A percentile compares a stretch with the other conserved stretches of the same genome.
These are phyloP conservation scores for Tylopilus subfusipes DNA, from an alignment of 768 basidiomycete genomes.

Conservation along the genomic window DNA sequence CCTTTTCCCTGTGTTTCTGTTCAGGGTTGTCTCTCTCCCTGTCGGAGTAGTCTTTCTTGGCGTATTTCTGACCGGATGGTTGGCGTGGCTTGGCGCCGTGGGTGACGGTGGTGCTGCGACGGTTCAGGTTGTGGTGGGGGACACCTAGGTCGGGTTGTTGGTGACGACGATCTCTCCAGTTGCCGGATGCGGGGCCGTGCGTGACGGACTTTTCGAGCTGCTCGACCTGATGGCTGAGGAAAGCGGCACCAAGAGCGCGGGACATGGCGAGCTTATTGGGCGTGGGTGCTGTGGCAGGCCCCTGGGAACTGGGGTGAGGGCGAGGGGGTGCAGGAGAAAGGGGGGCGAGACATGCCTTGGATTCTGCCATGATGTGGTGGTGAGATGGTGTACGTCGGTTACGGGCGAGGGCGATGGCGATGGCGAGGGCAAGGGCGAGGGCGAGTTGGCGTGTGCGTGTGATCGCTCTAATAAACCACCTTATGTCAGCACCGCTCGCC, in stretches of 20 bases:
- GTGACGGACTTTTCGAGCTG: constrained; percentile 78
- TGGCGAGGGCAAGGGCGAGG: too few species aligned
- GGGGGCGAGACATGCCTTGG: constrained; percentile 18
- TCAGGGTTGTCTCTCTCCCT: constrained; percentile 22
- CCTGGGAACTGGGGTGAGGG: constrained; percentile 9
- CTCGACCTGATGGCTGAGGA: constrained; percentile 83
- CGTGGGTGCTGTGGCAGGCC: constrained; percentile 25
- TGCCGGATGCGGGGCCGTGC: constrained; percentile 48
- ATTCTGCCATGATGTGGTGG: constrained; percentile 23
- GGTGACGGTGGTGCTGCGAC: constrained; percentile 11
- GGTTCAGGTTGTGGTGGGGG: constrained; percentile 16
- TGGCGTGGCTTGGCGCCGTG: constrained; percentile 25
- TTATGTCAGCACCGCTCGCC: constrained; percentile 14
- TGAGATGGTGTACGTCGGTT: too few species aligned
- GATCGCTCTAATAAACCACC: not conserved
- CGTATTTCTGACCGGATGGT: constrained; percentile 14
- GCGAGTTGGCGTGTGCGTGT: too few species aligned
- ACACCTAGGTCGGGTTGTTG: constrained; percentile 14
- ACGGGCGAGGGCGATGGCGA: too few species aligned
- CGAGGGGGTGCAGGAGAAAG: too few species aligned
- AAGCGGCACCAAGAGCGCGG: constrained; percentile 81
- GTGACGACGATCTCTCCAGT: constrained; percentile 56
- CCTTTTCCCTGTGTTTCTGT: constrained; percentile 14
- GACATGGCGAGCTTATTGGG: constrained; percentile 77
- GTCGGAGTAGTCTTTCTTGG: constrained; percentile 23